A percentile compares a stretch with the other conserved stretches of the same genome.
phyloP scores from a whole-genome alignment of 805 yeast species.

The Komagataella pastoris region DNA sequence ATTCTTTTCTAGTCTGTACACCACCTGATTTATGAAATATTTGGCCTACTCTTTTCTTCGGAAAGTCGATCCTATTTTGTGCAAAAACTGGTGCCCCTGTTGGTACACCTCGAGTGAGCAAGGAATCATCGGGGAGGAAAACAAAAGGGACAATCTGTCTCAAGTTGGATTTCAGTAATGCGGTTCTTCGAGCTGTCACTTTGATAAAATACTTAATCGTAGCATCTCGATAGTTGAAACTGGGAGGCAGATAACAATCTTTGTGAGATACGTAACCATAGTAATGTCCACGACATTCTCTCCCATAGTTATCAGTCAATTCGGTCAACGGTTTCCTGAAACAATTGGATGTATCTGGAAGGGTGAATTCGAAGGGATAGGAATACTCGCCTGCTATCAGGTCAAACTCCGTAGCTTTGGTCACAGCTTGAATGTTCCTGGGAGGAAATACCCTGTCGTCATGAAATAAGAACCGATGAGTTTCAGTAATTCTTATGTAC shows the following conservation, averaged over 20 bases:
- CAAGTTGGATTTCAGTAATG: conserved; percentile 28
- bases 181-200: conserved; percentile 42
- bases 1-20: conserved; percentile 4
- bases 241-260: conserved; percentile 12
- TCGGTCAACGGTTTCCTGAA: conserved; percentile 4
- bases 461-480: conserved; percentile 35
- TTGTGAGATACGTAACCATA: conserved; percentile 12
- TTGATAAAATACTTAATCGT: conserved; percentile 40
- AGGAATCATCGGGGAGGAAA: conserved; percentile 33
- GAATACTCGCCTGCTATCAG: conserved; percentile 36
- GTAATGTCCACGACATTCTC: background rate
- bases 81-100: background rate
- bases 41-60: conserved; percentile 15
- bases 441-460: conserved; percentile 40
- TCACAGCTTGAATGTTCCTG: conserved; percentile 27
- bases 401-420: conserved; percentile 28
- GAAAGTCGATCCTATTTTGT: conserved; percentile 9
- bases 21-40: conserved; percentile 2
- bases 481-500: conserved; percentile 12
- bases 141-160: conserved; percentile 35
- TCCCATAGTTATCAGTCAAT: background rate
- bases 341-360: conserved; percentile 30
- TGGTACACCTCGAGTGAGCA: background rate
- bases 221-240: conserved; percentile 17
- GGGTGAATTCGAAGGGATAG: conserved; percentile 32